Evolutionary conservation across 2,329 filamentous ascomycete genomes (phyloP).

Genomic region (Domatiomyces globalis): DNA sequence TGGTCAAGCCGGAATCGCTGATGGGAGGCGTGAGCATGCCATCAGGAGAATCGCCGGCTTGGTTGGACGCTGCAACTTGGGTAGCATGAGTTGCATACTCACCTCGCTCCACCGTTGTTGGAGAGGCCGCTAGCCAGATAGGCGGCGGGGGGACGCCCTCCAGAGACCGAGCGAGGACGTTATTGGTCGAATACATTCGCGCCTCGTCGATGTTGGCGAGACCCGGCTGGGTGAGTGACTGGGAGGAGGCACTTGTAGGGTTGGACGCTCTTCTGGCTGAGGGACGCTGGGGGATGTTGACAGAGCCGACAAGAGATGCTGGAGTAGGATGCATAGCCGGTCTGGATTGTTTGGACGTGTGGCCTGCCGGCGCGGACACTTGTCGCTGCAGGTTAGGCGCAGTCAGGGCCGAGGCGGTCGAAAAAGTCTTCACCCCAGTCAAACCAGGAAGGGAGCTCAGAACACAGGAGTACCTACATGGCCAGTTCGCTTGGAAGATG

Average conservation of each 20-base stretch:
- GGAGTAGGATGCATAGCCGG: not conserved
- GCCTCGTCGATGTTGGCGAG: constrained; percentile 25
- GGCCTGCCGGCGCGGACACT: constrained; percentile 11
- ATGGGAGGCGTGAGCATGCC: constrained; percentile 11
- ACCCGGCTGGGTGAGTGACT: constrained; percentile 3
- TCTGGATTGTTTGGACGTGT: not conserved
- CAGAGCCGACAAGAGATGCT: constrained; percentile 6
- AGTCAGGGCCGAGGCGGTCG: constrained; percentile 11
- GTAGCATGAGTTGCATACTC: constrained; percentile 10
- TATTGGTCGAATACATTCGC: constrained; percentile 29
- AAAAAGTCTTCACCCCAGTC: constrained; percentile 11
- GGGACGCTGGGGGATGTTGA: constrained; percentile 19
- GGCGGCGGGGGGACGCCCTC: constrained; percentile 19
- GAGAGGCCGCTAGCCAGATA: constrained; percentile 19
- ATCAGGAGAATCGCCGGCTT: constrained; percentile 17
- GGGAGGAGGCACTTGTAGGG: not conserved
- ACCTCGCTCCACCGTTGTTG: constrained; percentile 16
- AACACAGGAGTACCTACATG: constrained; percentile 16
- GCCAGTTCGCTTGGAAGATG: constrained; percentile 25
- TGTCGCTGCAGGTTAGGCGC: constrained; percentile 17
- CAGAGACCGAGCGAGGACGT: constrained; percentile 25
- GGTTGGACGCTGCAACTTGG: not conserved
- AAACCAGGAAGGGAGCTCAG: constrained; percentile 12
- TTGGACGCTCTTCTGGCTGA: not conserved
- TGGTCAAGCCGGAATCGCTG: constrained; percentile 20